Evolutionary conservation across 495 filamentous ascomycete species (phyloP).

Genomic region (Aspergillus heteromorphus): DNA sequence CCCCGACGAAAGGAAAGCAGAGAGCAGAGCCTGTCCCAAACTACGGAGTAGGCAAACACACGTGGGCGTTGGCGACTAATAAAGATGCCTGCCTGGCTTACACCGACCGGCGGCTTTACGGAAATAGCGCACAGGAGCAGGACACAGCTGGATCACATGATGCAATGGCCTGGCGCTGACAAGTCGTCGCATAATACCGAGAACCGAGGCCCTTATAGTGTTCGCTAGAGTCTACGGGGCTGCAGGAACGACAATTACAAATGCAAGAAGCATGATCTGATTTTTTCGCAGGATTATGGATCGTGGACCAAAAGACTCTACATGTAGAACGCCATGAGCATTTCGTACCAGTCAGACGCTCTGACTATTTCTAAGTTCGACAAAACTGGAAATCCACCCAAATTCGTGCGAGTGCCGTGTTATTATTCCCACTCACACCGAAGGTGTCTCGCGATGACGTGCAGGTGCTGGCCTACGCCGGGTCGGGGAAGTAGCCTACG

Average conservation of each 20-base stretch:
- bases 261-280: slow-evolving; percentile 7
- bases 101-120: slow-evolving; percentile 1
- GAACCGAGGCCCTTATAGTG: no score
- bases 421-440: slow-evolving; percentile 16
- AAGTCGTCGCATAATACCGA: no score
- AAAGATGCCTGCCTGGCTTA: slow-evolving; percentile 1
- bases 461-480: slow-evolving; percentile 3
- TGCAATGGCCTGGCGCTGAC: neutral
- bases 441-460: slow-evolving; percentile 7
- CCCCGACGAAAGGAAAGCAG: no score
- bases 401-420: slow-evolving; percentile 15
- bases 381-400: slow-evolving; percentile 24
- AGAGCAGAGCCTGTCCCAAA: no score
- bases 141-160: slow-evolving; percentile 1
- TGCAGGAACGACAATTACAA: slow-evolving; percentile 4
- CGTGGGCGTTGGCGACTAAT: neutral
- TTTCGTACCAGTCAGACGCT: slow-evolving; percentile 33
- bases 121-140: neutral
- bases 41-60: neutral
- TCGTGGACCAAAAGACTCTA: slow-evolving; percentile 34
- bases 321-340: slow-evolving; percentile 42
- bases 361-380: slow-evolving; percentile 38
- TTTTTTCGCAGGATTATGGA: slow-evolving; percentile 20
- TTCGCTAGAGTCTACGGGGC: neutral
- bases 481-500: slow-evolving; percentile 21